Percentiles rank a stretch among this genome's conserved stretches.
These are phyloP conservation scores for Carpinus viminea DNA, from an alignment of 306 rosid genomes.

Conservation along the genomic window DNA sequence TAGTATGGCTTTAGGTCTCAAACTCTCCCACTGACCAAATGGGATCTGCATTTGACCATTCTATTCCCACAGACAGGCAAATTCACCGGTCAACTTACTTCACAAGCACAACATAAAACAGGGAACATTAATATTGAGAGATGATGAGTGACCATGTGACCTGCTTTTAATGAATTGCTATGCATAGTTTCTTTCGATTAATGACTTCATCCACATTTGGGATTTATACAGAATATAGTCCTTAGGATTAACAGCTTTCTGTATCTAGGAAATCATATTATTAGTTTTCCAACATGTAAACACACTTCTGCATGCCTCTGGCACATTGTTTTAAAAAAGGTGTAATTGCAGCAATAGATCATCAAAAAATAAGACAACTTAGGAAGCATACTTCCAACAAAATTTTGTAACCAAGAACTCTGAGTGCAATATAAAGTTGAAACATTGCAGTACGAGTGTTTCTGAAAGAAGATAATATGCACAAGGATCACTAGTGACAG, in stretches of 20 bases:
- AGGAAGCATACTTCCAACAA: neutral
- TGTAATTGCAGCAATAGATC: neutral
- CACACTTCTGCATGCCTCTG: neutral
- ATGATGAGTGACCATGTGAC: neutral
- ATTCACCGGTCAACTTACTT: neutral
- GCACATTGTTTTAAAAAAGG: neutral
- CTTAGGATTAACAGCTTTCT: neutral
- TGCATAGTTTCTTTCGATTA: neutral
- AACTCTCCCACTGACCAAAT: neutral
- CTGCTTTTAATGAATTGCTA: too few relatives aligned
- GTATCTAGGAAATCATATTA: neutral
- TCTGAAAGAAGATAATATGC: neutral
- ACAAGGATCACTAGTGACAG: neutral
- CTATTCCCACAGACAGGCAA: neutral
- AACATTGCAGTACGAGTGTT: neutral
- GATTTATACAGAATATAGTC: neutral
- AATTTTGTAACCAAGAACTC: neutral
- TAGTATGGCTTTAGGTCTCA: neutral
- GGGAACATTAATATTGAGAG: neutral
- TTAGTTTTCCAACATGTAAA: neutral
- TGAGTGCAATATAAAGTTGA: neutral
- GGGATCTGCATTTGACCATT: neutral
- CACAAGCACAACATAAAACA: conserved; percentile 7
- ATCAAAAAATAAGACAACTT: neutral
- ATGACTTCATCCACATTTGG: neutral